These are phyloP conservation scores for Tolypocladium nubicola DNA, from an alignment of 2,329 filamentous ascomycete genomes.

Conservation along the genomic window DNA sequence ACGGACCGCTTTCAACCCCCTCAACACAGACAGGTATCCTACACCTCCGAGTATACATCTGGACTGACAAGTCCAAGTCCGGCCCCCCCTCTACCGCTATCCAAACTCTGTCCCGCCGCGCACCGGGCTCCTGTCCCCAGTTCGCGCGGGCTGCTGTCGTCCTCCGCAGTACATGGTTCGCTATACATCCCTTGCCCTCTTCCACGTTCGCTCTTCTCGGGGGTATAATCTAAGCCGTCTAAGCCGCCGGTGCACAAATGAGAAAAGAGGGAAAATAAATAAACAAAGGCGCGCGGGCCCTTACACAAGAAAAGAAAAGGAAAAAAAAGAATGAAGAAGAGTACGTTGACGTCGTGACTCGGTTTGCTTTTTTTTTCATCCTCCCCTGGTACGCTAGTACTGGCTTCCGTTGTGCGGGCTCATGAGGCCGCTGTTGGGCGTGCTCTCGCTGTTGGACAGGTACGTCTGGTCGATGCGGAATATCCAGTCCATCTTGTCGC, in stretches of 20 bases:
- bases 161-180: neutral
- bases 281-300: neutral
- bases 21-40: neutral
- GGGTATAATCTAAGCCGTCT: constrained; percentile 7
- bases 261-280: neutral
- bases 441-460: constrained; percentile 35
- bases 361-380: neutral
- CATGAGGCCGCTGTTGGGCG: constrained; percentile 23
- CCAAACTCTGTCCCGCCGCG: neutral
- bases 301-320: neutral
- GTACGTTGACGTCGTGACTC: neutral
- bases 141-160: neutral
- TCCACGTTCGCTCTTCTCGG: neutral
- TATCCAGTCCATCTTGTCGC: constrained; percentile 96
- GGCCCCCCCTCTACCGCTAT: neutral
- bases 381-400: constrained; percentile 9
- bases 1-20: neutral
- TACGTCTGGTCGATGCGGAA: constrained; percentile 82
- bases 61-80: neutral
- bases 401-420: constrained; percentile 23
- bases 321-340: neutral
- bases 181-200: neutral
- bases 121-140: too few species aligned
- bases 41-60: neutral
- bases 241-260: neutral